Evolutionary conservation across 495 filamentous ascomycete genomes (phyloP), one percentile per base, ranked within the genome.

Genomic region (Rhizodiscina lignyota): DNA sequence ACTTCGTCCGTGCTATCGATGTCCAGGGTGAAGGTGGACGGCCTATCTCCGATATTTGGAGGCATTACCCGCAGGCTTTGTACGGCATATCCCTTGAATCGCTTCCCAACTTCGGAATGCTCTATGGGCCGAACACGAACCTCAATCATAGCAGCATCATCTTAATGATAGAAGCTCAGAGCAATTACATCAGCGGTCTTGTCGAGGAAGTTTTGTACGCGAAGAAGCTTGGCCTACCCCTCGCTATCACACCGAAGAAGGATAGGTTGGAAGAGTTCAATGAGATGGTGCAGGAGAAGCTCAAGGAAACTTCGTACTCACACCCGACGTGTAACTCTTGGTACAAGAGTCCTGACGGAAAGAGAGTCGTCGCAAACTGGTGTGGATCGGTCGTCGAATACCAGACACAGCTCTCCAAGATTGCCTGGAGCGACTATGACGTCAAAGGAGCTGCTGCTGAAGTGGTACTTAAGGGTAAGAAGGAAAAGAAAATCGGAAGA

Each of bases 121-220:
- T 72, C 15, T 70, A 69, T 43, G 66, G 66, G 2, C 68, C 68
- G 2, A 72, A 72, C 32, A 72, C 66, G 3, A 73, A 69, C 28
- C 56, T 75, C 5, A 50, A 13, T 0, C 66, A 71, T 41, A 70
- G 64, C 33, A 62, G 58, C 32, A 68, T 74, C 32, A 64, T 72
- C 23, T 52, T 72, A 20, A 72, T 71, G 67, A 73, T 73, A 38
- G 71, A 76, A 44, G 61, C 66, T 0, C 67, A 74, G 42, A 59
- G 58, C 4, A 50, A 58, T 2, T 74, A 70, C 40, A 50, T 73
- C 38, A 65, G 61, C 37, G 48, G 51, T 0, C 40, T 72, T 26
- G 52, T 71, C 21, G 27, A 48, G 56, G 18, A 48, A 51, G 30
- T 70, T 1, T 44, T 65, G 2, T 47, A 40, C 10, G 59, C 62